Base-by-base conservation (phyloP, 495 filamentous ascomycete genomes). In the Hypomontagnella monticulosa region DNA sequence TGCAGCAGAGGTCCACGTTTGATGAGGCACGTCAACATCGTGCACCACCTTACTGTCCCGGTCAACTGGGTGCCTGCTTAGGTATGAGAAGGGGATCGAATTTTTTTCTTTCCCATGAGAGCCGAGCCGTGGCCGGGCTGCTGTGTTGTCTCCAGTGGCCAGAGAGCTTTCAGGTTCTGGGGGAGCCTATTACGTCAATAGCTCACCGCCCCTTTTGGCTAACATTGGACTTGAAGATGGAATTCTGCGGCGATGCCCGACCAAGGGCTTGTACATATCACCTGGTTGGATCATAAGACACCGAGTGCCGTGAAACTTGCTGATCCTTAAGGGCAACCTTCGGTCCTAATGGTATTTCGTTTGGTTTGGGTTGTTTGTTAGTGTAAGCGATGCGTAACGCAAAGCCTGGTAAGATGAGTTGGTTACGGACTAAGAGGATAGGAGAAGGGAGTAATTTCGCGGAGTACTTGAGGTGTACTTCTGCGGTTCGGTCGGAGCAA, bases 1-100 rank as follows among this genome's bases (percentile, higher is more conserved):
- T 70, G 67, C 67, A 70, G 67, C 61, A 27, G 61, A 54, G 57
- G 67, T 62, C 67, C 67, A 66, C 61, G 67, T 62, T 70, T 51
- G 60, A 64, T 69, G 66, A 70, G 52, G 67, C 61, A 64, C 57
- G 67, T 66, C 67, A 61, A 66, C 23, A 55, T 61, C 67, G 61
- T 60, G 61, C 61, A 61, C 61, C 44, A 57, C 54, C 62, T 49
- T 57, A 20, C 38, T 58, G 48, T 66, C 49, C 67, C 67, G 48
- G 50, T 64, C 60, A 64, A 44, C 51, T 69, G 66, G 66, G 40
- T 67, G 43, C 50, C n/a, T n/a, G n/a, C n/a, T n/a, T n/a, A n/a
- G n/a, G 23, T 61, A 34, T 16, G 5, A 42, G 8, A 19, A 54
- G 12, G 55, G 46, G 49, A 69, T 64, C 49, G 56, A 32, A 56